Base-by-base conservation (phyloP, 768 basidiomycete species). In the Suillus alpinus region DNA sequence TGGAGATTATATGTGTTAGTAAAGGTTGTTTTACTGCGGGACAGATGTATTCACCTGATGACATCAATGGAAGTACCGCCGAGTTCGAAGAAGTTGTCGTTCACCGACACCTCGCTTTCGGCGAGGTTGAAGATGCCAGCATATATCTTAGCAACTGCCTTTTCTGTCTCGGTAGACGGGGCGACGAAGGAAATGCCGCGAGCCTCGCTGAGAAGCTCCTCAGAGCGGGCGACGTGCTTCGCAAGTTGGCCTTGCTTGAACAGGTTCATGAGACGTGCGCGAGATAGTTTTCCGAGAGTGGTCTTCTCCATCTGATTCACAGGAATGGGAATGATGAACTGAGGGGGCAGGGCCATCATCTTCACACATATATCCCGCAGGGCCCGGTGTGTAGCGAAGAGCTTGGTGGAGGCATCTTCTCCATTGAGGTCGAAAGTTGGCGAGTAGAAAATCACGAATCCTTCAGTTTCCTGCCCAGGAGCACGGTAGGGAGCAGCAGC, bases 251-350 rank as follows among this genome's bases (percentile, higher is more conserved):
- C 79, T 37, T 73, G 66, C 43, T 73, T 69, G 63, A 78, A 77
- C 7, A 71, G 70, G 32, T 66, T 70, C 13, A 74, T 55, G 14
- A 80, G 75, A 51, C 71, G 68, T n/a, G 78, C 69, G 12, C 73
- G 71, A 4, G 78, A 80, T 16, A 80, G 72, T 56, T 80, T 80
- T 20, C 78, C 78, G 6, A 80, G 72, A 0, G 79, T 76, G 0
- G 78, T 78, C 65, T 76, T 79, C 57, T 76, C 74, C 67, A 78
- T 77, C n/a, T 68, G 68, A 18, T 70, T 65, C 2, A 65, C 60
- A 5, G 78, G 73, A 32, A 80, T 75, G 4, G 79, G 78, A 40
- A 80, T 62, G 46, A 79, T 69, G 46, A 69, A 61, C 57, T 76
- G 74, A 2, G 78, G 78, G 10, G 75, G 74, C 8, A 71, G 69